phyloP scores from a whole-genome alignment of 345 rosid species.

The Rhodamnia rubescens region DNA sequence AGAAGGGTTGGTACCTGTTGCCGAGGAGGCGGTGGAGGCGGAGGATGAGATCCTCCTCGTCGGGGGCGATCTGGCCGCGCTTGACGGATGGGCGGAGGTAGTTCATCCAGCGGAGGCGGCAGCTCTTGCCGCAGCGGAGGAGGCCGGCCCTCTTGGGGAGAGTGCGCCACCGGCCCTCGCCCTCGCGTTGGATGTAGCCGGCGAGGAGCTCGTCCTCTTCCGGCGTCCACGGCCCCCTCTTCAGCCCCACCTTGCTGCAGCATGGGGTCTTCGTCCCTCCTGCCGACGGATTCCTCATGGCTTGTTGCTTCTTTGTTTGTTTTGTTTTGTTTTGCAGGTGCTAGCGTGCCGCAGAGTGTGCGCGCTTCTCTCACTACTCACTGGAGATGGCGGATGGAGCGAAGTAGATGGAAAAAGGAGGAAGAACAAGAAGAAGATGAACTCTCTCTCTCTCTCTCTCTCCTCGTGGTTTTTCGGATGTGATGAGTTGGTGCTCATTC shows the following conservation, averaged over 20 bases:
- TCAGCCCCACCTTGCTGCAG: conserved; percentile 45
- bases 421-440: background rate
- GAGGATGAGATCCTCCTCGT: conserved; percentile 61
- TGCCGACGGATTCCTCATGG: conserved; percentile 18
- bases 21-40: conserved; percentile 58
- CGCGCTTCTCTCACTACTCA: background rate
- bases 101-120: conserved; percentile 69
- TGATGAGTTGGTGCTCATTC: background rate
- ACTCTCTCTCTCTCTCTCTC: background rate
- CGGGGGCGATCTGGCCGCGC: conserved; percentile 51
- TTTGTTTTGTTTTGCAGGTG: background rate
- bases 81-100: conserved; percentile 53
- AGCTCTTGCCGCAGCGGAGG: conserved; percentile 62
- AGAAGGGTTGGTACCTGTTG: conserved; percentile 20
- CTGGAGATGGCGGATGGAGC: background rate
- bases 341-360: background rate
- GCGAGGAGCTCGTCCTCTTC: conserved; percentile 47
- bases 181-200: conserved; percentile 39
- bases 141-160: conserved; percentile 50
- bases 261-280: conserved; percentile 22
- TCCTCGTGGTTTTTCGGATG: background rate
- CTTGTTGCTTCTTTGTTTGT: background rate
- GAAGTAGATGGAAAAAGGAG: background rate
- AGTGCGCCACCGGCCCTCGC: conserved; percentile 52
- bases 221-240: conserved; percentile 58